Percentiles rank a stretch among this genome's conserved stretches.
phyloP scores from a whole-genome alignment of 805 yeast genomes.

The Candida ipomoeae region DNA sequence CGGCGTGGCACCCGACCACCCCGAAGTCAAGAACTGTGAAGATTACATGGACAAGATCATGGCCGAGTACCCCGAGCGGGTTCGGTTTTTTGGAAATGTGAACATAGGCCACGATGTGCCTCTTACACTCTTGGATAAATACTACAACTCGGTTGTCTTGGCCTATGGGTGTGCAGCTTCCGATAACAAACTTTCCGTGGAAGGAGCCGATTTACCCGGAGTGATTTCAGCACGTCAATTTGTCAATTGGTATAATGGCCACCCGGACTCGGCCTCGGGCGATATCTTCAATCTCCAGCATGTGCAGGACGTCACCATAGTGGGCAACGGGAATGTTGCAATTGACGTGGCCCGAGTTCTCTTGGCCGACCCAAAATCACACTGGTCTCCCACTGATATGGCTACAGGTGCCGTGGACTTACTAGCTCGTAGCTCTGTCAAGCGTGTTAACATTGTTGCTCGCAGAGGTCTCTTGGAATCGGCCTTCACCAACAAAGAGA shows the following conservation, averaged over 20 bases:
- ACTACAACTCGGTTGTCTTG: conserved; percentile 70
- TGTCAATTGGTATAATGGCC: conserved; percentile 96
- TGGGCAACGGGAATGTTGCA: conserved; percentile 98
- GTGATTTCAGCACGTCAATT: conserved; percentile 79
- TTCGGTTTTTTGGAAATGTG: conserved; percentile 66
- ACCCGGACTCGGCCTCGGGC: conserved; percentile 48
- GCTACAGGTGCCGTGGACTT: conserved; percentile 52
- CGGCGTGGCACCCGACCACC: conserved; percentile 99
- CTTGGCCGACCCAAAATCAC: conserved; percentile 49
- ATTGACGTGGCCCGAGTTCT: conserved; percentile 83
- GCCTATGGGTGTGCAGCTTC: conserved; percentile 76
- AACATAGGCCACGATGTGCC: conserved; percentile 60
- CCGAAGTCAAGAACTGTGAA: conserved; percentile 85
- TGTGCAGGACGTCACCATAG: conserved; percentile 64
- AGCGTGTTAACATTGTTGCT: conserved; percentile 69
- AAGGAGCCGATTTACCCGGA: conserved; percentile 59
- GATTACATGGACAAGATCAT: conserved; percentile 61
- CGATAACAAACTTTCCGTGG: conserved; percentile 52
- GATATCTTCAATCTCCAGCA: conserved; percentile 47
- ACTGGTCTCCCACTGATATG: conserved; percentile 73
- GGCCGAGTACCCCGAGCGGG: conserved; percentile 22
- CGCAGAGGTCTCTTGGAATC: conserved; percentile 82
- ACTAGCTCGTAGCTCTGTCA: conserved; percentile 52
- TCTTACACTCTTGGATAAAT: conserved; percentile 44
- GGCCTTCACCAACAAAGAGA: conserved; percentile 89